Base-by-base conservation (phyloP, 129 eudicot genomes). In the Helichrysum umbraculigerum region DNA sequence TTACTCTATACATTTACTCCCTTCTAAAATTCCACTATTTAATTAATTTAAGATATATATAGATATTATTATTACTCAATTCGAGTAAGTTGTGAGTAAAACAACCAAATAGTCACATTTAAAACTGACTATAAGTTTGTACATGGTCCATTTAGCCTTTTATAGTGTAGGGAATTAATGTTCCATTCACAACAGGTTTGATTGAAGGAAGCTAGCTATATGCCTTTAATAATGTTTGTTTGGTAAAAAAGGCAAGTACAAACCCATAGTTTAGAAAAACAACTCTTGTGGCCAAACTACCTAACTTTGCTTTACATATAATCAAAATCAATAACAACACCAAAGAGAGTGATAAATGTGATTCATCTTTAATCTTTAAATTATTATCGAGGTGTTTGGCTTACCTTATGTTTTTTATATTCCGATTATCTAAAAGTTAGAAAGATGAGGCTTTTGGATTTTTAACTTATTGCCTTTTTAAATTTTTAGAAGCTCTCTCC, bases 231-330 rank as follows among this genome's bases (percentile, higher is more conserved):
- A 47, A 47, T 12, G 52, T 44, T 44, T 8, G 52, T 44, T 44
- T 8, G 54, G 14, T 47, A 47, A 14, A 14, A 14, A 14, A 0
- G n/a, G 54, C 0, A 44, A 15, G 60, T 54, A 54, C 21, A 54
- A 54, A 54, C 0, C 10, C 28, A n/a, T n/a, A 19, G 28, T 56
- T 56, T 56, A 2, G 6, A 2, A 41, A 16, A 16, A n/a, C 25
- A 56, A 56, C 28, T 56, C 7, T 16, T 56, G 61, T 56, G 61
- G 61, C 61, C 61, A 56, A 56, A 56, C 22, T 56, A 56, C 61
- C 28, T 6, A n/a, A 56, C 28, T 56, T 6, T 17, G 61, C 28
- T 56, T 16, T 2, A 56, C 1, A 7, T 56, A 17, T n/a, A 56
- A 56, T 1, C n/a, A 47, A 25, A 25, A 14, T 47, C 17, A 47